Evolutionary conservation across 768 basidiomycete genomes (phyloP).

Genomic region (Podaxis sp.): DNA sequence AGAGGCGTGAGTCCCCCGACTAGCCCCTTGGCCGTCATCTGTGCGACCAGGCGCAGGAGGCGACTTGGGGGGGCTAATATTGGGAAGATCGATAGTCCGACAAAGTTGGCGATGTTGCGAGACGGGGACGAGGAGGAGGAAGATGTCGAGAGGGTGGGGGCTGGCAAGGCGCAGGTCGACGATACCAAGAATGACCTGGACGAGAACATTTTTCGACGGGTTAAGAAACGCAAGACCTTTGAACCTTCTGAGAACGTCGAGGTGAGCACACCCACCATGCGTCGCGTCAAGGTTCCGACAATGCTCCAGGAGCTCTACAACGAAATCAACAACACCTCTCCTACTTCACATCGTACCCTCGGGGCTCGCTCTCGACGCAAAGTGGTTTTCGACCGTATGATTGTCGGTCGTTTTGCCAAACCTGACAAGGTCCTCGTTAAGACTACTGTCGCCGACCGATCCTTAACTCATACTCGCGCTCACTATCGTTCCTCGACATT

Average conservation of each 20-base stretch:
- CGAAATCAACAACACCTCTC: slow-evolving; percentile 12
- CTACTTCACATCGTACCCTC: slow-evolving; percentile 17
- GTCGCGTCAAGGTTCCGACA: slow-evolving; percentile 14
- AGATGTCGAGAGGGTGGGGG: slow-evolving; percentile 9
- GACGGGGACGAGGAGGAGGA: slow-evolving; percentile 30
- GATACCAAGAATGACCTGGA: slow-evolving; percentile 26
- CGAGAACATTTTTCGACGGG: slow-evolving; percentile 19
- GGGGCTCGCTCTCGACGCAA: slow-evolving; percentile 16
- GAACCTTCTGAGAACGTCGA: slow-evolving; percentile 16
- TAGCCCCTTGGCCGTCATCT: slow-evolving; percentile 33
- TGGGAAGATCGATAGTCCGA: slow-evolving; percentile 24
- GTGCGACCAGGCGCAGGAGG: slow-evolving; percentile 23
- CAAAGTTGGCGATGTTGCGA: slow-evolving; percentile 22
- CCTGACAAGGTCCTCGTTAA: not conserved
- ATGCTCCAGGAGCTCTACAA: slow-evolving; percentile 11
- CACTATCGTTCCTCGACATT: slow-evolving; percentile 8
- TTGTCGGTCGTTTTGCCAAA: not conserved
- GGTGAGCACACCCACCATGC: slow-evolving; percentile 18
- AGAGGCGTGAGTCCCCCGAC: slow-evolving; percentile 31
- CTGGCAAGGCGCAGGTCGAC: slow-evolving; percentile 19
- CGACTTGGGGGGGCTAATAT: slow-evolving; percentile 16
- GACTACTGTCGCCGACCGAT: slow-evolving; percentile 7
- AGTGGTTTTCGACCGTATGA: not conserved
- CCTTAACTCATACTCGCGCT: not conserved
- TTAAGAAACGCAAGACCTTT: slow-evolving; percentile 23